Conservation (phyloP, 1,284 basidiomycete species). For the Lentinula novae-zelandiae region DNA sequence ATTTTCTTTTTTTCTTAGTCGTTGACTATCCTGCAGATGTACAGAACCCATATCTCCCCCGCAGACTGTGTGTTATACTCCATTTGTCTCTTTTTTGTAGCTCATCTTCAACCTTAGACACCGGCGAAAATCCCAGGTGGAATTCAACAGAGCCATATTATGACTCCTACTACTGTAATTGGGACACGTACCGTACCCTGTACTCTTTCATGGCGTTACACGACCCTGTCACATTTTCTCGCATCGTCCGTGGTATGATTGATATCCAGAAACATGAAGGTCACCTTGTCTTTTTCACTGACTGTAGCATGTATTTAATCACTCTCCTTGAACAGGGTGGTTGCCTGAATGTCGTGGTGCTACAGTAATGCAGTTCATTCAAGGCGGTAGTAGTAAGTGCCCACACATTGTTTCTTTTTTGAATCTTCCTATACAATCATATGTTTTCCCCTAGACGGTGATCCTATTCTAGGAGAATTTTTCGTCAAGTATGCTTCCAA, state of each 20-base stretch:
- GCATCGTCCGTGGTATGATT: slow-evolving; percentile 58
- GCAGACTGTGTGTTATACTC: slow-evolving; percentile 46
- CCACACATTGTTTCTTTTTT: neutral
- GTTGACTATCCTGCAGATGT: slow-evolving; percentile 35
- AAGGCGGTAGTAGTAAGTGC: slow-evolving; percentile 59
- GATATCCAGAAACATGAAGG: slow-evolving; percentile 67
- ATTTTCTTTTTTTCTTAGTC: neutral
- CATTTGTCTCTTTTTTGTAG: slow-evolving; percentile 8
- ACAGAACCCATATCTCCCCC: slow-evolving; percentile 63
- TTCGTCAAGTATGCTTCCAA: slow-evolving; percentile 51
- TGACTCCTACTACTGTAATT: slow-evolving; percentile 69
- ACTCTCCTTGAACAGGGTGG: slow-evolving; percentile 29
- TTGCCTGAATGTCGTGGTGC: slow-evolving; percentile 61
- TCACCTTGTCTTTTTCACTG: neutral
- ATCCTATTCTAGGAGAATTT: slow-evolving; percentile 63
- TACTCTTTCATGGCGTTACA: slow-evolving; percentile 61
- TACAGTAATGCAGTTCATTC: slow-evolving; percentile 42
- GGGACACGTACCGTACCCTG: slow-evolving; percentile 63
- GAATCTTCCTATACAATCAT: neutral
- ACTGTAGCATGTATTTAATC: neutral
- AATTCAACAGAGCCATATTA: slow-evolving; percentile 48
- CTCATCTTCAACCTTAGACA: slow-evolving; percentile 35
- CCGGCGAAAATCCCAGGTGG: slow-evolving; percentile 53
- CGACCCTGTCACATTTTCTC: slow-evolving; percentile 52
- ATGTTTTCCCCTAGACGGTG: slow-evolving; percentile 42